phyloP scores from a whole-genome alignment of 352 stramenopile genomes.

The Phytophthora foliorum region DNA sequence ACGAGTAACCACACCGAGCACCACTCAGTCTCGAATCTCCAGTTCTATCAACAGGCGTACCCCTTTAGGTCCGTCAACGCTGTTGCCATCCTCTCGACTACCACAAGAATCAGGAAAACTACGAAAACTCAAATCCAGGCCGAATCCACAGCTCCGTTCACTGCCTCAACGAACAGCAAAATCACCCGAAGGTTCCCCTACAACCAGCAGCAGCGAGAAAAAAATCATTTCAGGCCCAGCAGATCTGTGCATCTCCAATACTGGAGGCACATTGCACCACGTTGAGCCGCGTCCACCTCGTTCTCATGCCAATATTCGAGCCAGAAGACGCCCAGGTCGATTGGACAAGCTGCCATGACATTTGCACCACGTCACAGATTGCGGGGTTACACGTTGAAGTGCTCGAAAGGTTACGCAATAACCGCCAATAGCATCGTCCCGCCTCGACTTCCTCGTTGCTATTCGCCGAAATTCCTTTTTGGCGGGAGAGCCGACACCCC shows the following conservation, averaged over 20 bases:
- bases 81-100: background rate
- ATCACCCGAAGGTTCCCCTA: background rate
- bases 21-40: background rate
- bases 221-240: background rate
- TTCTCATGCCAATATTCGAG: background rate
- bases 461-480: slow-evolving; percentile 40
- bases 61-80: background rate
- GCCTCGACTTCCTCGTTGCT: background rate
- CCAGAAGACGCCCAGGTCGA: slow-evolving; percentile 6
- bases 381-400: slow-evolving; percentile 36
- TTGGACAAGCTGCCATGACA: slow-evolving; percentile 21
- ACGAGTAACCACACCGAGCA: background rate
- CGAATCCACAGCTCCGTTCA: slow-evolving; percentile 21
- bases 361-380: slow-evolving; percentile 26
- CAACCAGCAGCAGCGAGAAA: background rate
- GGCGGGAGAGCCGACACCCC: slow-evolving; percentile 33
- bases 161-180: slow-evolving; percentile 14
- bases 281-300: background rate
- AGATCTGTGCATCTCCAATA: slow-evolving; percentile 26
- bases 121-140: slow-evolving; percentile 17
- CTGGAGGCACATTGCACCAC: slow-evolving; percentile 8
- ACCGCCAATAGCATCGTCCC: slow-evolving; percentile 14
- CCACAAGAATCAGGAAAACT: slow-evolving; percentile 8
- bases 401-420: slow-evolving; percentile 9
- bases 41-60: background rate